A percentile compares a stretch with the other conserved stretches of the same genome.
Evolutionary conservation across 2,329 filamentous ascomycete genomes (phyloP).

Genomic region (Pseudocercospora ulei): DNA sequence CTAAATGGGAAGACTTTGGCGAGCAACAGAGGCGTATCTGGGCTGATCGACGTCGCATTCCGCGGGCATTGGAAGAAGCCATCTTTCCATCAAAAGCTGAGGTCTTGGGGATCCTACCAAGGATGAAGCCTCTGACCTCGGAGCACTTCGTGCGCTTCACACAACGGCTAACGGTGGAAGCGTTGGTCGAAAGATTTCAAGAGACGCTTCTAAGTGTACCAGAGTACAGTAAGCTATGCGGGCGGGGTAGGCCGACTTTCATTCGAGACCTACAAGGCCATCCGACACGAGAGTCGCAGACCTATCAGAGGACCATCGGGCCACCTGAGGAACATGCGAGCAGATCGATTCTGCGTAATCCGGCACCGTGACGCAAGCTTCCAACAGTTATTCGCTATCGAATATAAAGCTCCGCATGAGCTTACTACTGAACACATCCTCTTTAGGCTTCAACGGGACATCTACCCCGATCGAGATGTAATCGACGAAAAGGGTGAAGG

Average conservation of each 20-base stretch:
- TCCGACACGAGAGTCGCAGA: no score
- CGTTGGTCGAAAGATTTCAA: no score
- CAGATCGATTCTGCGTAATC: neutral
- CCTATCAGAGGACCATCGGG: no score
- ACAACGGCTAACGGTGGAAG: neutral
- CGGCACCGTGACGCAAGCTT: neutral
- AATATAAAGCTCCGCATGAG: neutral
- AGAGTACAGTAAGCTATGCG: no score
- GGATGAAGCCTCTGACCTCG: neutral
- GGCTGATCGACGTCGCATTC: neutral
- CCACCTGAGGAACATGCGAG: neutral
- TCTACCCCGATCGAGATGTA: conserved; percentile 7
- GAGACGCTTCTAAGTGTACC: no score
- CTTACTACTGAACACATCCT: neutral
- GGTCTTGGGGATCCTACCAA: no score
- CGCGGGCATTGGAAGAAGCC: neutral
- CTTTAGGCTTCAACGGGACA: neutral
- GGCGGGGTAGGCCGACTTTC: no score
- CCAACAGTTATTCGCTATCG: neutral
- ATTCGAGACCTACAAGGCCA: no score
- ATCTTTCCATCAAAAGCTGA: no score
- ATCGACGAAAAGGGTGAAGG: conserved; percentile 11
- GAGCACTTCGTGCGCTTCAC: neutral
- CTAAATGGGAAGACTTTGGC: neutral
- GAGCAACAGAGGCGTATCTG: neutral